Conservation (phyloP, 148 eudicot species). For the Dianthus caryophyllus region DNA sequence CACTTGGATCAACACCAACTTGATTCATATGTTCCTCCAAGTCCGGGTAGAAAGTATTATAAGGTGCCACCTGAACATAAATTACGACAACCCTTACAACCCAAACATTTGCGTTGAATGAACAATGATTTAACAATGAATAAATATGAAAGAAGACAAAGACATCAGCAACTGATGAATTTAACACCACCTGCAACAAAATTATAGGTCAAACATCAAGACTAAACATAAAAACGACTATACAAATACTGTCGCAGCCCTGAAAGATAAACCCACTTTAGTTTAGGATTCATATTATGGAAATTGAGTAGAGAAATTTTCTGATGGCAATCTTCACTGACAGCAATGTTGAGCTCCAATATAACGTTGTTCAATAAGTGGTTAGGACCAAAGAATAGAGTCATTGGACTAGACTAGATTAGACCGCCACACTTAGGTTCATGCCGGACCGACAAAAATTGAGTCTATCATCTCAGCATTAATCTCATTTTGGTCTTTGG, state of each 20-base stretch:
- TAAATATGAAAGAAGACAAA: not conserved
- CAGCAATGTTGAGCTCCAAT: too few species aligned
- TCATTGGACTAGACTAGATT: too few species aligned
- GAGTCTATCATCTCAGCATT: too few species aligned
- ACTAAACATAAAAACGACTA: not conserved
- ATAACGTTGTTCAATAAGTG: too few species aligned
- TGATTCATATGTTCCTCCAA: conserved; percentile 89
- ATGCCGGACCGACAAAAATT: too few species aligned
- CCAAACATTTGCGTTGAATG: not conserved
- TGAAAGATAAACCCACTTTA: not conserved
- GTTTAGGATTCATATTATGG: not conserved
- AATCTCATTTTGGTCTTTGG: too few species aligned
- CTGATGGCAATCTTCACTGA: too few species aligned
- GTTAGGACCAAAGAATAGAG: too few species aligned
- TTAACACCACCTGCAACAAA: not conserved
- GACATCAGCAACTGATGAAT: conserved; percentile 6
- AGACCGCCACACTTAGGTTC: too few species aligned
- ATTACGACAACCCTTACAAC: conserved; percentile 2
- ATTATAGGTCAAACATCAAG: not conserved
- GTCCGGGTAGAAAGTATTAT: conserved; percentile 82
- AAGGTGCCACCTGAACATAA: conserved; percentile 77
- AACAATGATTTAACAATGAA: not conserved
- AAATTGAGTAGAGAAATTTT: not conserved
- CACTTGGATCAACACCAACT: conserved; percentile 72
- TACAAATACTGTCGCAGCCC: not conserved